Base-by-base conservation (phyloP, 2,329 filamentous ascomycete genomes). In the Neophaeococcomyces aloes region DNA sequence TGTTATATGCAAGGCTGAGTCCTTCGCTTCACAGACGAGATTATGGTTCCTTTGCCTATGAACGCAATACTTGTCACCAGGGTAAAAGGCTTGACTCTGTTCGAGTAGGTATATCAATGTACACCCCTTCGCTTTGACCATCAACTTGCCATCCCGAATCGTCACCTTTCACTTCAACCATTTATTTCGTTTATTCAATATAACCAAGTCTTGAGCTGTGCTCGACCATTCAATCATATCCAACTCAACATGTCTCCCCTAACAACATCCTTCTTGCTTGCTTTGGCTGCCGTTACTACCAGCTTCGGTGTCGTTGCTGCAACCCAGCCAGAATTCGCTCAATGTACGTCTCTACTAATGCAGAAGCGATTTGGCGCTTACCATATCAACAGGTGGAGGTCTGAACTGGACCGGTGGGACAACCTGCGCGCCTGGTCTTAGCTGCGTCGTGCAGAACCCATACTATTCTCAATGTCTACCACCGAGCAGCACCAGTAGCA, bases 401-500 rank as follows among this genome's bases (percentile, higher is more conserved):
- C 48, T 33, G 15, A 54, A 52, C 30, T 65, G 57, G 54, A 58
- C 55, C 8, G 62, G 61, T 2, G 42, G 60, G 4, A 64, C 59
- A 7, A 49, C 45, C 2, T 66, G 63, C 45, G 55, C 33, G 8
- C 55, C 57, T 44, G 57, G 57, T 4, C 61, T 56, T 35, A 61
- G 56, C 18, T 66, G 62, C 53, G 52, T 56, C 13, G 49, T 49
- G 17, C 42, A 53, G 46, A 62, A 59, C 40, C 52, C 57, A 6
- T 66, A 55, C 39, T 66, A 66, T 49, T 63, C 58, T 7, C 63
- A 66, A 53, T 66, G 63, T 43, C 39, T 63, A 27, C 36, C 49
- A 42, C 29, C 35, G 11, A 47, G 29, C 31, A 39, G 17, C 38
- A 23, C 5, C 23, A 27, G 18, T 31, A 11, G 21, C 18, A 27